Conservation (phyloP, 371 early-diverging fungal genomes). For the Apophysomyces sp. region DNA sequence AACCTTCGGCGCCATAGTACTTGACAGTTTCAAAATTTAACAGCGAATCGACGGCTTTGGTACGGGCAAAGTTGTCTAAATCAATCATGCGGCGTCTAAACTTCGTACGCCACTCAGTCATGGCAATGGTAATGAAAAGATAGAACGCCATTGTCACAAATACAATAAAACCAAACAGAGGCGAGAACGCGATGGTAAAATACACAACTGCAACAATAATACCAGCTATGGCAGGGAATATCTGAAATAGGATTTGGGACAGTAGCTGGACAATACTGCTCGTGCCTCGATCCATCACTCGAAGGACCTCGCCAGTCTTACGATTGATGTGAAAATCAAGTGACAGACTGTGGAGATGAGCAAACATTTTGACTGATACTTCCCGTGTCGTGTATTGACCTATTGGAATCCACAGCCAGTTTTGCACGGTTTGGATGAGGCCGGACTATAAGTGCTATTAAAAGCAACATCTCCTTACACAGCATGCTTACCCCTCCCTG, state of each 20-base stretch:
- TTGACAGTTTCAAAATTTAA: constrained; percentile 97
- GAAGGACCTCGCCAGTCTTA: constrained; percentile 92
- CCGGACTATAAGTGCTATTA: constrained; percentile 51
- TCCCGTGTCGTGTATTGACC: constrained; percentile 88
- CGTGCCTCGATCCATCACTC: constrained; percentile 90
- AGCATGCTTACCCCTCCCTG: constrained; percentile 60
- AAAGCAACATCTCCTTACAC: not conserved
- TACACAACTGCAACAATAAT: constrained; percentile 79
- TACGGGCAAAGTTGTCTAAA: constrained; percentile 72
- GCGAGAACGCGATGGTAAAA: constrained; percentile 72
- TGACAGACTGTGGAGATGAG: constrained; percentile 84
- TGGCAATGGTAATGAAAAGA: constrained; percentile 74
- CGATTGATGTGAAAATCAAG: constrained; percentile 89
- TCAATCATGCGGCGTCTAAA: constrained; percentile 79
- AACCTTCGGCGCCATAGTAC: constrained; percentile 77
- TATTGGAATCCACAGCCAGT: constrained; percentile 88
- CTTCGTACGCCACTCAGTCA: constrained; percentile 92
- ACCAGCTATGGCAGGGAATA: constrained; percentile 86
- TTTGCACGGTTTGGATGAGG: constrained; percentile 75
- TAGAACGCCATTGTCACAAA: constrained; percentile 87
- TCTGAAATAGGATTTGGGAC: constrained; percentile 82
- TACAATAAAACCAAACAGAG: constrained; percentile 80
- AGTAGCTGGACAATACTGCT: constrained; percentile 77
- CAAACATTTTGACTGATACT: constrained; percentile 83
- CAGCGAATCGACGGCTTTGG: constrained; percentile 88